Evolutionary conservation across 352 stramenopile species (phyloP).

Genomic region (Phytopythium delawarense): DNA sequence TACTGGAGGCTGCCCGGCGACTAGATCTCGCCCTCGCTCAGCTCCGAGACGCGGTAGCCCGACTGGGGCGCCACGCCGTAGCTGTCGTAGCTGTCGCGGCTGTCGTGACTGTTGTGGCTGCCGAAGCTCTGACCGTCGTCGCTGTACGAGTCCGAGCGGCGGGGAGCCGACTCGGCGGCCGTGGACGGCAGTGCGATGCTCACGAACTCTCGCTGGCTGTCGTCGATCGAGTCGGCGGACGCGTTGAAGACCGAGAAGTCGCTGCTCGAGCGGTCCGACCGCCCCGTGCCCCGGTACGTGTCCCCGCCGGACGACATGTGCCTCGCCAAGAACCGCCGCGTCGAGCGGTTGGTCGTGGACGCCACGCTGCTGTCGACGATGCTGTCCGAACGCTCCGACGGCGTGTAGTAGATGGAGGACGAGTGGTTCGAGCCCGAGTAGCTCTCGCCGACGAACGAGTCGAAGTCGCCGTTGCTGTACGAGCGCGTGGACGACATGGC

Average conservation of each 20-base stretch:
- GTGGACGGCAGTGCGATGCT: constrained; percentile 7
- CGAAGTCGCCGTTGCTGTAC: constrained; percentile 16
- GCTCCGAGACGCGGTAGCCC: constrained; percentile 23
- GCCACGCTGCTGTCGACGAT: constrained; percentile 9
- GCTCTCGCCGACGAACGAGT: constrained; percentile 21
- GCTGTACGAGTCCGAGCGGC: constrained; percentile 16
- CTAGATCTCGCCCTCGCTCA: constrained; percentile 42
- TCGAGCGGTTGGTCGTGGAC: constrained; percentile 8
- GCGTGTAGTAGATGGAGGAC: constrained; percentile 6
- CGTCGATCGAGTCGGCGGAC: constrained; percentile 15
- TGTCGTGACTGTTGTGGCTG: constrained; percentile 18
- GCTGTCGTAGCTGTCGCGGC: constrained; percentile 12
- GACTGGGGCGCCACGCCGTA: constrained; percentile 14
- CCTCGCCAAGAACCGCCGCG: neutral
- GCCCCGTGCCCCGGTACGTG: constrained; percentile 16
- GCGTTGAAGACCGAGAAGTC: constrained; percentile 38
- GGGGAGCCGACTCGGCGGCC: neutral
- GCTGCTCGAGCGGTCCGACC: constrained; percentile 25
- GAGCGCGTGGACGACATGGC: constrained; percentile 27
- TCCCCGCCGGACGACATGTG: constrained; percentile 11
- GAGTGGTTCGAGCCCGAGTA: neutral
- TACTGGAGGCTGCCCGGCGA: too few relatives aligned
- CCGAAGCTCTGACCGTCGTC: constrained; percentile 17
- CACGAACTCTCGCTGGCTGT: constrained; percentile 5
- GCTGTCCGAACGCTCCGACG: constrained; percentile 9